Base-by-base conservation (phyloP, 2,329 filamentous ascomycete genomes). In the Exophiala bonariae region DNA sequence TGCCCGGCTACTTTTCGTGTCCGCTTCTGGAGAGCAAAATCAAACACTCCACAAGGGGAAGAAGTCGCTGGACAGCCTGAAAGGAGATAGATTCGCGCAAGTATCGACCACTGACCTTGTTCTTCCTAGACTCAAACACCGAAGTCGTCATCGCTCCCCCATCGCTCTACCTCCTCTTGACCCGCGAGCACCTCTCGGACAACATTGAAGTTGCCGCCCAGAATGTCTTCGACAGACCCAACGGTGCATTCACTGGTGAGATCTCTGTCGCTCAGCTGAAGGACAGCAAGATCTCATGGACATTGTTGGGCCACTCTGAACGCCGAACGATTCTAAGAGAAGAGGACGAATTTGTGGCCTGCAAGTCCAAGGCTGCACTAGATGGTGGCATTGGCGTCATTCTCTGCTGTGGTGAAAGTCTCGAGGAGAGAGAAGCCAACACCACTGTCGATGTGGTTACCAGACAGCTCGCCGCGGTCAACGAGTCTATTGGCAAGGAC, bases 201-300 rank as follows among this genome's bases (percentile, higher is more conserved):
- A 83, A 84, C 58, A 78, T 99, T 67, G 86, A 88, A 66, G 87
- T 99, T 56, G 87, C 92, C 48, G 86, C 93, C 48, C 93, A 99
- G 78, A 99, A 99, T 75, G 89, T 97, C 72, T 97, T 83, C 74
- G 88, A 97, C 80, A 92, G 92, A 82, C 89, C 90, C 69, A 90
- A 93, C 72, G 93, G 93, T 62, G 93, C 93, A 63, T 97, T 87
- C 80, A 99, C 93, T 28, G 93, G 93, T 65, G 93, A 99, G 78
- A 93, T 96, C 76, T 91, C 86, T 58, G 91, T 91, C 57, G 77
- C 85, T 54, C 93, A 97, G 78, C 84, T 99, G 64, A 85, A 87
- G 74, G 93, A 97, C 73, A 83, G 79, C 74, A 83, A 83, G 66
- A 87, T 97, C 73, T 82, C 82, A 66, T 99, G 93, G 93, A 80